Conservation (phyloP, 2,329 filamentous ascomycete species). For the Pleoardoris graminearum region DNA sequence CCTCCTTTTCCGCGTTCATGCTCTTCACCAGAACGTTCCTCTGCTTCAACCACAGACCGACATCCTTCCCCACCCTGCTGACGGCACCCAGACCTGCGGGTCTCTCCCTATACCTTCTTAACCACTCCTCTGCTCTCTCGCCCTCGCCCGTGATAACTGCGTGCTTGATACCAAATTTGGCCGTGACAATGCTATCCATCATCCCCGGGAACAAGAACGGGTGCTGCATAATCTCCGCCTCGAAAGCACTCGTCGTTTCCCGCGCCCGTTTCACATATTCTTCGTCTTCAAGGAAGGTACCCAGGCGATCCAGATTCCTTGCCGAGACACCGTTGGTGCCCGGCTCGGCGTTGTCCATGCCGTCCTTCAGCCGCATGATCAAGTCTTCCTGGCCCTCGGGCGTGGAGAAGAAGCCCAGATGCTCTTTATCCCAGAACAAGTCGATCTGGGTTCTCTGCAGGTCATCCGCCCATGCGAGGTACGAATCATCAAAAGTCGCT, state of each 20-base stretch:
- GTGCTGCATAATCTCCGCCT: conserved; percentile 88
- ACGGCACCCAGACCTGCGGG: conserved; percentile 40
- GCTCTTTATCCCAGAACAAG: conserved; percentile 72
- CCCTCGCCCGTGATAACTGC: conserved; percentile 59
- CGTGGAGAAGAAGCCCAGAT: conserved; percentile 73
- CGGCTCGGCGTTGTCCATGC: conserved; percentile 90
- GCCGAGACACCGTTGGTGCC: conserved; percentile 89
- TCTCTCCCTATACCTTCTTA: conserved; percentile 47
- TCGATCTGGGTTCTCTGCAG: conserved; percentile 77
- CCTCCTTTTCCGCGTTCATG: conserved; percentile 45
- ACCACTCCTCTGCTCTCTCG: conserved; percentile 46
- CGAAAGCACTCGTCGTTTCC: conserved; percentile 81
- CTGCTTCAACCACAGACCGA: conserved; percentile 54
- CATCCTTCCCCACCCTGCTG: conserved; percentile 40
- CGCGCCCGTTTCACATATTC: conserved; percentile 67
- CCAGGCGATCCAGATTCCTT: conserved; percentile 81
- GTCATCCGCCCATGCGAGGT: conserved; percentile 78
- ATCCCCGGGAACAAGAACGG: conserved; percentile 88
- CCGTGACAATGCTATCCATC: conserved; percentile 73
- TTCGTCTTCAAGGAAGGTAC: conserved; percentile 67
- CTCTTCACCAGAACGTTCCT: conserved; percentile 54
- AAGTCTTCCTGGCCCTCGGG: conserved; percentile 64
- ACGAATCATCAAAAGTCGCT: conserved; percentile 73
- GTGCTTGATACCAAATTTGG: conserved; percentile 69
- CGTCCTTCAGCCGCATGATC: conserved; percentile 88